These are phyloP conservation scores for Mitragyna speciosa DNA, from an alignment of 257 asterid species.

Conservation along the genomic window DNA sequence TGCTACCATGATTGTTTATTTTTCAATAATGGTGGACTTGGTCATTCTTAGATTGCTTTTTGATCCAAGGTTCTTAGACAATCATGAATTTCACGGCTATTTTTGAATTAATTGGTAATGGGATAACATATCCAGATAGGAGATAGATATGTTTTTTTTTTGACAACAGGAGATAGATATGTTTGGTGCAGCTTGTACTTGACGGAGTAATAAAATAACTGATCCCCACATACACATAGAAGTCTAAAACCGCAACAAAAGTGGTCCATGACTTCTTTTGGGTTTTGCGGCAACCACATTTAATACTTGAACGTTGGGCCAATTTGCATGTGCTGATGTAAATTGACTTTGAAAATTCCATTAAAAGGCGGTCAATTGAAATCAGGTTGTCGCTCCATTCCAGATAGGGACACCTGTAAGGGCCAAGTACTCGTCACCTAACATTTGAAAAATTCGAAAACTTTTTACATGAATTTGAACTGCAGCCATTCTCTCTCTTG, in stretches of 20 bases:
- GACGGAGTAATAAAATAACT: neutral
- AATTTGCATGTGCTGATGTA: constrained; percentile 1
- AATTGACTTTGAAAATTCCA: constrained; percentile 37
- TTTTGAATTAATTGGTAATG: too few relatives aligned
- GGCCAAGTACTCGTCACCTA: neutral
- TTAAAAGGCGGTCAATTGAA: constrained; percentile 37
- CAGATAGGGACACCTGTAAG: neutral
- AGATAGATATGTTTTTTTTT: too few relatives aligned
- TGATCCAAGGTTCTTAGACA: too few relatives aligned
- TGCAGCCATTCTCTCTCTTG: too few relatives aligned
- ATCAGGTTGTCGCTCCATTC: constrained; percentile 24
- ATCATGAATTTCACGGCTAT: too few relatives aligned
- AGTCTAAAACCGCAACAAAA: constrained; percentile 1
- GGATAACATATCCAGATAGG: neutral
- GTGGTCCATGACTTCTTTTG: constrained; percentile 20
- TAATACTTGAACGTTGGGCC: constrained; percentile 17
- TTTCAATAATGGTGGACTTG: constrained; percentile 1
- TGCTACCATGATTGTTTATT: neutral
- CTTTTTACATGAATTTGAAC: too few relatives aligned
- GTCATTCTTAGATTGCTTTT: neutral
- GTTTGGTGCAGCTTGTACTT: neutral
- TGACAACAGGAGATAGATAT: too few relatives aligned
- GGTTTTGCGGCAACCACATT: neutral
- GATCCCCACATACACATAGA: neutral
- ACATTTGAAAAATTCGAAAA: too few relatives aligned